Evolutionary conservation across 495 filamentous ascomycete genomes (phyloP).

Genomic region (Tuber brumale): DNA sequence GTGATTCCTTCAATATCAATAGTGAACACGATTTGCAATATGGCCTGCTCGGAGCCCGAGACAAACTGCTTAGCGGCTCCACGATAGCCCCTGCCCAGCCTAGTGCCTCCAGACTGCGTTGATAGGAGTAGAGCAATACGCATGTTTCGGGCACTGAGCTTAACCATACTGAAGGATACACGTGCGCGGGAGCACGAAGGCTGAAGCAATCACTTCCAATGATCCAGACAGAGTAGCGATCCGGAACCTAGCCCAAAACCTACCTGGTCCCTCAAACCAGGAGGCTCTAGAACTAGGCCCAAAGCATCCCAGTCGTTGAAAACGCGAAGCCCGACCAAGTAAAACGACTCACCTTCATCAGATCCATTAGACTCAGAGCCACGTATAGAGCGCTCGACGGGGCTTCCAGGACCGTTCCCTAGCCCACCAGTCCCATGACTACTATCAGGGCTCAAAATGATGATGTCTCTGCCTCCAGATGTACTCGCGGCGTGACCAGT

Average conservation of each 20-base stretch:
- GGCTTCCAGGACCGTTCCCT: neutral
- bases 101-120: neutral
- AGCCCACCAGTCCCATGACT: neutral
- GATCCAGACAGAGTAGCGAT: neutral
- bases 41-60: neutral
- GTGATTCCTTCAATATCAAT: neutral
- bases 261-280: neutral
- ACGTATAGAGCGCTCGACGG: neutral
- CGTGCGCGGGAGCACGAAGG: neutral
- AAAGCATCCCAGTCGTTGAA: neutral
- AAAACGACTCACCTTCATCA: neutral
- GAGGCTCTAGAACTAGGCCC: neutral
- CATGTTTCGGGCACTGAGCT: neutral
- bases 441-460: neutral
- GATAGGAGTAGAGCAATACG: neutral
- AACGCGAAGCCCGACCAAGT: neutral
- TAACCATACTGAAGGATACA: neutral
- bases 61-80: neutral
- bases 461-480: neutral
- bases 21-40: neutral
- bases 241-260: neutral
- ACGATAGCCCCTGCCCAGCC: neutral
- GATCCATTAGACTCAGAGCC: neutral
- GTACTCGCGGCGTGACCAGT: neutral
- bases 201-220: neutral